phyloP scores from a whole-genome alignment of 176 grass and related monocot genomes.

The Bonia amplexicaulis region DNA sequence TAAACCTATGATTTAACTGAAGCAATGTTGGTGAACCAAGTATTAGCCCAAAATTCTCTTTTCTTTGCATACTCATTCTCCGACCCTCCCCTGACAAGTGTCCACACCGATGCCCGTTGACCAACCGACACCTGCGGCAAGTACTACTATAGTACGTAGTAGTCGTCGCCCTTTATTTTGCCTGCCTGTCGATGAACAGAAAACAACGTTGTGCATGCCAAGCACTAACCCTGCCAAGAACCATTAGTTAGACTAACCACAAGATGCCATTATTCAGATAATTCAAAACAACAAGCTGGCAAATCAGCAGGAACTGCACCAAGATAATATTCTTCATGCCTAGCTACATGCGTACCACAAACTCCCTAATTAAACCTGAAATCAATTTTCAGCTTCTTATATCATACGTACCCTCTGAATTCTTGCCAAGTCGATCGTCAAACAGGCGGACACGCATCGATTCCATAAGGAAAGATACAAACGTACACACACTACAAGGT shows the following conservation, averaged over 20 bases:
- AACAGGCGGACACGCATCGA: background rate
- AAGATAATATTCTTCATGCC: background rate
- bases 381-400: background rate
- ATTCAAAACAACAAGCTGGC: background rate
- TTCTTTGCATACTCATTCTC: background rate
- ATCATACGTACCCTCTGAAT: background rate
- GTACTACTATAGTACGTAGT: constrained; percentile 5
- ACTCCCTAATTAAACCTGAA: background rate
- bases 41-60: background rate
- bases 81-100: background rate
- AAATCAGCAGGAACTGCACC: background rate
- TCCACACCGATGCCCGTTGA: background rate
- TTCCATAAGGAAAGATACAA: background rate
- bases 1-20: background rate
- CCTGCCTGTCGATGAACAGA: background rate
- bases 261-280: constrained; percentile 32
- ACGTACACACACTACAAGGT: background rate
- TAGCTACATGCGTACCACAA: constrained; percentile 24
- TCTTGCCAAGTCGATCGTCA: background rate
- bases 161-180: background rate
- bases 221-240: constrained; percentile 16
- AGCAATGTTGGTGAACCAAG: background rate
- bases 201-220: background rate
- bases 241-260: background rate
- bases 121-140: background rate